Conservation (phyloP, 1,139 yeast genomes). For the Taphrina communis region DNA sequence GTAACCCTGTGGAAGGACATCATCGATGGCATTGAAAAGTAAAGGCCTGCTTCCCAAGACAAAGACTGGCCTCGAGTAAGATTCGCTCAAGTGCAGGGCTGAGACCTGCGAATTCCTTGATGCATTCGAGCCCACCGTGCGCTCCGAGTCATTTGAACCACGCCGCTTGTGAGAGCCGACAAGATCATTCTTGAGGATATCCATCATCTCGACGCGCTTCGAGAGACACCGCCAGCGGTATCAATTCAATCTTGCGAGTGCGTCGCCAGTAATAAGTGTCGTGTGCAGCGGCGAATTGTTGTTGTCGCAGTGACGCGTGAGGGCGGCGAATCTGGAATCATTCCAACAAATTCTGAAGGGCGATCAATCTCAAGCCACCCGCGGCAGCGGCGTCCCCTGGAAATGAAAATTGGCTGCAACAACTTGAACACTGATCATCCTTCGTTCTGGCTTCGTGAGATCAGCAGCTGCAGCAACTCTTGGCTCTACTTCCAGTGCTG, state of each 20-base stretch:
- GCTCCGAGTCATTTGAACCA: conserved; percentile 17
- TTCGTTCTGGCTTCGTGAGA: no score
- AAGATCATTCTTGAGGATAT: conserved; percentile 7
- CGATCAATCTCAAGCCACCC: conserved; percentile 11
- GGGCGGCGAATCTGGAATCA: background rate
- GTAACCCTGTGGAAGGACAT: conserved; percentile 33
- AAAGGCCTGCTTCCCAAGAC: conserved; percentile 33
- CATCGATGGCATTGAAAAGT: conserved; percentile 20
- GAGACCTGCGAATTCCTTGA: conserved; percentile 28
- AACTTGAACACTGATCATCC: no score
- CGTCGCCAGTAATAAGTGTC: background rate
- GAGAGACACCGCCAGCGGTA: background rate
- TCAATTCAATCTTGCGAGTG: background rate
- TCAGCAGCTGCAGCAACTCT: no score
- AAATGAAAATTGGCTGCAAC: background rate
- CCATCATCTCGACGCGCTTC: background rate
- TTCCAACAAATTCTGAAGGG: conserved; percentile 11
- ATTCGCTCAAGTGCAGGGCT: conserved; percentile 36
- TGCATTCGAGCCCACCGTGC: conserved; percentile 22
- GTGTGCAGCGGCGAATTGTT: conserved; percentile 4
- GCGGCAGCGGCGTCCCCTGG: background rate
- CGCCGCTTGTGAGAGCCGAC: background rate
- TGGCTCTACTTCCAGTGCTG: no score
- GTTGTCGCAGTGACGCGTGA: conserved; percentile 3
- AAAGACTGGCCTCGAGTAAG: conserved; percentile 36